Conservation (phyloP, 1,284 basidiomycete genomes). For the Trametes pubescens region DNA sequence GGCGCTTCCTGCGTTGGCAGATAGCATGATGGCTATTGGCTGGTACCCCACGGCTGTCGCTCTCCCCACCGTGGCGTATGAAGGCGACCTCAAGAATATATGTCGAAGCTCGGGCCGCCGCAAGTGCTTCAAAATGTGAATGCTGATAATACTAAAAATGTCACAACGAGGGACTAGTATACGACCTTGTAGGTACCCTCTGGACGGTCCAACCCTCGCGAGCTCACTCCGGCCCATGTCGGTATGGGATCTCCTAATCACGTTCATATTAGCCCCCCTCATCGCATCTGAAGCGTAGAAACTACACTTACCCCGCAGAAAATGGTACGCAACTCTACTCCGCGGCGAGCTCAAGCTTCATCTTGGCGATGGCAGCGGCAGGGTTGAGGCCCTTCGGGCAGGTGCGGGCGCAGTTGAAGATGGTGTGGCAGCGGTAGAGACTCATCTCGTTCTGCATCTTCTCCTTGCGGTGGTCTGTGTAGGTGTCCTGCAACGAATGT, state of each 20-base stretch:
- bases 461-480: conserved; percentile 87
- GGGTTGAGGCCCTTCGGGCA: conserved; percentile 98
- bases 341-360: conserved; percentile 88
- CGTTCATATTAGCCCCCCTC: background rate
- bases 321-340: conserved; percentile 50
- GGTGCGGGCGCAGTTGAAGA: conserved; percentile 95
- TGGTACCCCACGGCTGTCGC: background rate
- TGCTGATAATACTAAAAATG: conserved; percentile 22
- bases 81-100: background rate
- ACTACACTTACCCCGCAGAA: conserved; percentile 17
- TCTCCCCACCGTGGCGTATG: background rate
- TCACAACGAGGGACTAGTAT: conserved; percentile 27
- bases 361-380: conserved; percentile 85
- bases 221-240: background rate
- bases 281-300: background rate
- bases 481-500: conserved; percentile 66
- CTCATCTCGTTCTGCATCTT: conserved; percentile 96
- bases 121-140: background rate
- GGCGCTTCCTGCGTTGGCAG: conserved; percentile 9
- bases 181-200: conserved; percentile 25
- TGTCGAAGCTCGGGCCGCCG: too few species aligned
- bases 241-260: background rate
- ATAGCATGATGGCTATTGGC: conserved; percentile 12
- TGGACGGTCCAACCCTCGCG: conserved; percentile 10
- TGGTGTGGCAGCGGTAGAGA: conserved; percentile 93